Base-by-base conservation (phyloP, 139 green algal genomes). In the Nannochloris sp. region DNA sequence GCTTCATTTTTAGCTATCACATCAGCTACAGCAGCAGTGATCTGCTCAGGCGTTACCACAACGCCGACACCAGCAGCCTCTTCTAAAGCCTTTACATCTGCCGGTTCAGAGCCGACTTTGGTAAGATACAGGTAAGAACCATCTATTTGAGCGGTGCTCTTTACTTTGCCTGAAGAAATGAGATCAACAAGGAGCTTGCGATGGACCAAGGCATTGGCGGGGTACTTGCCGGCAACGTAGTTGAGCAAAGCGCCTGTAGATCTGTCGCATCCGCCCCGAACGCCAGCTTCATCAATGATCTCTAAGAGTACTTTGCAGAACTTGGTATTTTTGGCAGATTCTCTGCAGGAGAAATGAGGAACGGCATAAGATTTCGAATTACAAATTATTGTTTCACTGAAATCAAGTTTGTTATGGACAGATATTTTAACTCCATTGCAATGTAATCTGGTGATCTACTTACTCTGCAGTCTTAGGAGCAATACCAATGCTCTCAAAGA, bases 101-200 rank as follows among this genome's bases (percentile, higher is more conserved):
- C 15, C 1, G 72, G 23, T 39, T 71, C 76, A 19, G 58, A 31
- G 33, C 67, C 73, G 2, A 89, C 45, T 44, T 78, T 85, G 31
- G 83, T 81, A 30, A 96, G 74, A 70, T 88, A 93, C n/a, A 90
- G 81, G 42, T 92, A 80, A 0, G 84, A 87, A 4, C 74, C 89
- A 24, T 94, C 85, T 53, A 96, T 74, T 80, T 97, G 89, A 4
- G 80, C 66, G 30, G 81, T 84, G 30, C 34, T 87, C 78, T 90
- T 77, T 8, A 73, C 54, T 53, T 83, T 80, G 6, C 80, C 82
- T 23, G 68, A 42, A 38, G 83, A 79, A 36, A 97, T 65, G 54
- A 91, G 87, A 13, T 74, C 34, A 54, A 92, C 67, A 45, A 97
- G 62, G 54, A 72, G 38, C 23, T 67, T 71, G 19, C 90, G 82